These are phyloP conservation scores for Hypoxylon sp. DNA, from an alignment of 2,329 filamentous ascomycete species.

Conservation along the genomic window DNA sequence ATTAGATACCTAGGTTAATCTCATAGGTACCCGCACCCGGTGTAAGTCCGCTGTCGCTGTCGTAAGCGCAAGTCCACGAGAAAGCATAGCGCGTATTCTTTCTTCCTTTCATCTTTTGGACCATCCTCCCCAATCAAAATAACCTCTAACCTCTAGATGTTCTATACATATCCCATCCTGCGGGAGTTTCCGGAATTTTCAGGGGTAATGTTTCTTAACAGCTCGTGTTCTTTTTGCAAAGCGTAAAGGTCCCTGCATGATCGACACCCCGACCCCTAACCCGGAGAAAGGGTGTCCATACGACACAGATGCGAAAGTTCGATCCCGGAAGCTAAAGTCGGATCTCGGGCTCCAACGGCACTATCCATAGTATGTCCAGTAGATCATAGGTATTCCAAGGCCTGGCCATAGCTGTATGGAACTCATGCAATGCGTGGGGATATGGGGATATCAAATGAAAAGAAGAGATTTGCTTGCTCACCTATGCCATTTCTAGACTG, in stretches of 20 bases:
- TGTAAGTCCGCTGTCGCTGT: too few relatives aligned
- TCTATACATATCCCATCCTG: neutral
- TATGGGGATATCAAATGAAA: slow-evolving; percentile 8
- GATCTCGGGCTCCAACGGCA: slow-evolving; percentile 30
- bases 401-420: slow-evolving; percentile 3
- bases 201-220: slow-evolving; percentile 2
- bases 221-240: neutral
- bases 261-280: slow-evolving; percentile 11
- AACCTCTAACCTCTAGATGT: neutral
- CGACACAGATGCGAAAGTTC: slow-evolving; percentile 5
- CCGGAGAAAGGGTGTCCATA: slow-evolving; percentile 10
- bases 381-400: slow-evolving; percentile 9
- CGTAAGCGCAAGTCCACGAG: slow-evolving; percentile 6
- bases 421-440: neutral
- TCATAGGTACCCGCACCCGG: slow-evolving; percentile 6
- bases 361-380: slow-evolving; percentile 25
- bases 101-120: neutral
- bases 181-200: neutral
- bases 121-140: neutral
- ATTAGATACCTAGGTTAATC: too few relatives aligned
- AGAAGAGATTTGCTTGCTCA: slow-evolving; percentile 24
- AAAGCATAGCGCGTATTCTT: slow-evolving; percentile 7
- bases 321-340: slow-evolving; percentile 19
- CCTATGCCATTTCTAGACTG: slow-evolving; percentile 16
- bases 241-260: slow-evolving; percentile 34